Conservation (phyloP, 192 early-diverging fungal genomes). For the Gryganskiella cystojenkinii region DNA sequence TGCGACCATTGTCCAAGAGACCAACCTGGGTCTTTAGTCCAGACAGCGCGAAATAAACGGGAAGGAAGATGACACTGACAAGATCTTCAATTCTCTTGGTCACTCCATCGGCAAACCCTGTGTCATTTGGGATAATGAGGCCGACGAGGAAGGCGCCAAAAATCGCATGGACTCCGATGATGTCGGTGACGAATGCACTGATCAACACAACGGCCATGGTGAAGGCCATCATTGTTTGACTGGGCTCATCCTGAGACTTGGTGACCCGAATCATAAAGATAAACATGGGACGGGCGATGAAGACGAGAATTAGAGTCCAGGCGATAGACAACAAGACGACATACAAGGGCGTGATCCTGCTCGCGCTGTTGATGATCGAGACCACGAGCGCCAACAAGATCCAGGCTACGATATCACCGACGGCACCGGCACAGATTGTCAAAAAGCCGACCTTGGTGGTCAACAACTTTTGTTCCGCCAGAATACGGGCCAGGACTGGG, state of each 20-base stretch:
- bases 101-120: slow-evolving; percentile 86
- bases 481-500: slow-evolving; percentile 94
- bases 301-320: slow-evolving; percentile 76
- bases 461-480: slow-evolving; percentile 89
- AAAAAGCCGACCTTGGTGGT: slow-evolving; percentile 82
- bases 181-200: slow-evolving; percentile 85
- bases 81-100: slow-evolving; percentile 96
- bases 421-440: slow-evolving; percentile 86
- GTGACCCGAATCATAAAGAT: slow-evolving; percentile 60
- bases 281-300: slow-evolving; percentile 75
- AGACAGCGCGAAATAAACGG: slow-evolving; percentile 93
- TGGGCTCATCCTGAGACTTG: slow-evolving; percentile 62
- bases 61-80: slow-evolving; percentile 86
- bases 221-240: slow-evolving; percentile 72
- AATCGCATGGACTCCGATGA: slow-evolving; percentile 92
- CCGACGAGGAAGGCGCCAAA: slow-evolving; percentile 95
- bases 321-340: slow-evolving; percentile 80
- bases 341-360: slow-evolving; percentile 80
- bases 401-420: slow-evolving; percentile 93
- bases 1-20: slow-evolving; percentile 71
- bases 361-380: slow-evolving; percentile 82
- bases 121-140: slow-evolving; percentile 88
- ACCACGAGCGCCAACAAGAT: slow-evolving; percentile 83
- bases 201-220: slow-evolving; percentile 77
- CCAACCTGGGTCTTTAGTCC: slow-evolving; percentile 91